Conservation (phyloP, 441 rosid species). For the Hura crepitans region DNA sequence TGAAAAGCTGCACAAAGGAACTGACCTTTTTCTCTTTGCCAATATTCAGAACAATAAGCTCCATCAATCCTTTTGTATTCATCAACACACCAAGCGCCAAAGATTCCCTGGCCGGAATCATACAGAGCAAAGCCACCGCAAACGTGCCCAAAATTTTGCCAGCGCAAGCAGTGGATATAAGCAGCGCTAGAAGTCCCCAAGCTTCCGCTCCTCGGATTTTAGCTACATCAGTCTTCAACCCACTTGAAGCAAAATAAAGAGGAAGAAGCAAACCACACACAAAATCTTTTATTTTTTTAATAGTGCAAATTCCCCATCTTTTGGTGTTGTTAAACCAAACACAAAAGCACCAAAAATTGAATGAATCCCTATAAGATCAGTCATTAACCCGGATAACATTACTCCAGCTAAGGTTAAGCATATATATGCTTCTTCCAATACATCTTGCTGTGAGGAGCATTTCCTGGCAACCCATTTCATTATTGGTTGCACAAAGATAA, state of each 20-base stretch:
- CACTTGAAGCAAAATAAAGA: conserved; percentile 15
- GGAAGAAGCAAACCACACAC: conserved; percentile 18
- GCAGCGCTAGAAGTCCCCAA: conserved; percentile 15
- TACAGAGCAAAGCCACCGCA: conserved; percentile 7
- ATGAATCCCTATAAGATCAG: conserved; percentile 21
- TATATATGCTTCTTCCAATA: conserved; percentile 9
- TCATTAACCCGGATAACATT: conserved; percentile 16
- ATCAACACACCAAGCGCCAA: conserved; percentile 17
- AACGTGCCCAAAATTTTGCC: conserved; percentile 20
- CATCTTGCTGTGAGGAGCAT: conserved; percentile 5
- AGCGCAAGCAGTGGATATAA: conserved; percentile 4
- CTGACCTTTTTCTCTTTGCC: conserved; percentile 26
- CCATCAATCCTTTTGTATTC: conserved; percentile 25
- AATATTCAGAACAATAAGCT: conserved; percentile 23
- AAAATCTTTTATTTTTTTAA: conserved; percentile 14
- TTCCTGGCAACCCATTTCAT: conserved; percentile 26
- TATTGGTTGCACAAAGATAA: conserved; percentile 21
- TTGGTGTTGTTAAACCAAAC: conserved; percentile 14
- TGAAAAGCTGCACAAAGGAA: neutral
- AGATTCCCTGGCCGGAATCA: conserved; percentile 8
- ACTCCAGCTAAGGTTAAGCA: conserved; percentile 17
- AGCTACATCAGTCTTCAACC: conserved; percentile 15
- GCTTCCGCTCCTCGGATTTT: conserved; percentile 3
- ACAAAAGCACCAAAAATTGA: conserved; percentile 18
- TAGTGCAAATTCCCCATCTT: conserved; percentile 15